Base-by-base conservation (phyloP, 345 rosid species). In the Luvunga scandens region DNA sequence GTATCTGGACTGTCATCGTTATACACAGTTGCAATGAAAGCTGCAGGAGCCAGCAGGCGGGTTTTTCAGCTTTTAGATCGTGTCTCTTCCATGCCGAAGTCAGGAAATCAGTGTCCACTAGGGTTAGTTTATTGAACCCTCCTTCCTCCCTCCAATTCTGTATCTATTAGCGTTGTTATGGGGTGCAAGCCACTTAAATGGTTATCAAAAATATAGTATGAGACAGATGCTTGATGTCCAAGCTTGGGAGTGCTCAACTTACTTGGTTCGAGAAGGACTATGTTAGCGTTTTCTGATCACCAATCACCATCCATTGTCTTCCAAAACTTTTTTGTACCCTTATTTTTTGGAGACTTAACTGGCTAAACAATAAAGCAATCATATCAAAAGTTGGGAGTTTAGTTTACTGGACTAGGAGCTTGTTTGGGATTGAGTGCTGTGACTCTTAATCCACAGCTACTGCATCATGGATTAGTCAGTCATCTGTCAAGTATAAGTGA, bases 41-140 rank as follows among this genome's bases (percentile, higher is more conserved):
- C 99, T 78, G 98, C 98, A 22, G 99, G 99, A 0, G 93, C 99
- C 61, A 95, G 99, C 73, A 87, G 96, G 88, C 86, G 99, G 61
- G 95, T 93, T 48, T 95, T 95, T 68, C 99, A 93, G 86, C 94
- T 93, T 77, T 82, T 95, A 71, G 97, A 93, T 84, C 98, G 96
- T 39, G 88, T 86, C 79, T 93, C 98, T 72, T 84, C 83, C 88
- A 88, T 95, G 99, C 80, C 91, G 60, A 88, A 73, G 80, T 86
- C 98, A 6, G 99, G 98, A 72, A 89, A 92, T 34, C 85, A 87
- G 81, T 87, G 93, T 76, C 99, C 99, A 0, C 65, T 87, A 6
- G 91, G 97, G 98, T 95, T 55, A 78, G 89, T 83, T 60, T 66
- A 77, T 78, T 66, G 69, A 9, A 65, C 75, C 75, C 67, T 67